phyloP scores from a whole-genome alignment of 805 yeast genomes.

The Zygoascus bituminiphila region DNA sequence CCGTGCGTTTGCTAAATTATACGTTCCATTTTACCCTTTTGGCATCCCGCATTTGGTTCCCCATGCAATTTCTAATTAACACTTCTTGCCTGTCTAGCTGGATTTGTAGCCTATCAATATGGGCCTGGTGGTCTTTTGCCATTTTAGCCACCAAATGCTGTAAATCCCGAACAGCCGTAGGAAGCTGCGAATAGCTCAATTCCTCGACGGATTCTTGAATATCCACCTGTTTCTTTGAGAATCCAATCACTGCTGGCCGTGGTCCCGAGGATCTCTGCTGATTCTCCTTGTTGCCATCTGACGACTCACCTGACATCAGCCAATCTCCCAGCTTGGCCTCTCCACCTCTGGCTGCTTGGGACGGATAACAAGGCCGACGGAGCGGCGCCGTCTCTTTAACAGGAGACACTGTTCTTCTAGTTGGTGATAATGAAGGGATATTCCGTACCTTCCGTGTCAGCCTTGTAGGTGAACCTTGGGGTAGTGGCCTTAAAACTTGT shows the following conservation, averaged over 20 bases:
- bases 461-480: not conserved
- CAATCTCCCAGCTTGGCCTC: not conserved
- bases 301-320: not conserved
- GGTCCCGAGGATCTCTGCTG: not conserved
- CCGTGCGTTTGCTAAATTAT: not conserved
- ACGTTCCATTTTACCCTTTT: not conserved
- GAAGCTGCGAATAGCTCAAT: not conserved
- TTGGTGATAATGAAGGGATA: not conserved
- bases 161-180: not conserved
- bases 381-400: not conserved
- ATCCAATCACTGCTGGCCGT: not conserved
- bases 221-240: not conserved
- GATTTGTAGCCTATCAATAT: not conserved
- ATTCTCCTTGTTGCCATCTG: not conserved
- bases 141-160: not conserved
- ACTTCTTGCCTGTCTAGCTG: not conserved
- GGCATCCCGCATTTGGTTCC: not conserved
- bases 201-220: not conserved
- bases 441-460: not conserved
- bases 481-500: not conserved
- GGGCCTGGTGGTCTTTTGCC: constrained; percentile 1
- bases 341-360: not conserved
- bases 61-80: not conserved
- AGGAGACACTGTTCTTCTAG: not conserved
- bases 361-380: too few relatives aligned